Percentiles rank a stretch among this genome's conserved stretches.
phyloP scores from a whole-genome alignment of 2,329 filamentous ascomycete genomes.

The Fusarium sp. region DNA sequence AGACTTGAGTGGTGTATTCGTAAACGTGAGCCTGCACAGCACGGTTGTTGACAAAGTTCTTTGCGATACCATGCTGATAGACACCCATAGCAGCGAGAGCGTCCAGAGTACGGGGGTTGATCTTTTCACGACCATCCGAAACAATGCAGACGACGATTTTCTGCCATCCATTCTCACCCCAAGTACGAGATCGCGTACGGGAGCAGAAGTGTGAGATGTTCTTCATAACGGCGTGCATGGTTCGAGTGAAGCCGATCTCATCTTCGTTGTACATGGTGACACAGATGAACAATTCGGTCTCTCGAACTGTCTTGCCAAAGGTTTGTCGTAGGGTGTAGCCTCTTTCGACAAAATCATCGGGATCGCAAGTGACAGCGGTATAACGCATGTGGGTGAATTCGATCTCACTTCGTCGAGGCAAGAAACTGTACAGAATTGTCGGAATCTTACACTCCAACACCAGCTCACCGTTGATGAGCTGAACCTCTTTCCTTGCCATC shows the following conservation, averaged over 20 bases:
- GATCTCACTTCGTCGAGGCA: constrained; percentile 89
- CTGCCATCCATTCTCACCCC: constrained; percentile 98
- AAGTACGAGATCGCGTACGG: constrained; percentile 89
- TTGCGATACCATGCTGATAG: constrained; percentile 97
- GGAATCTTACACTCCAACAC: constrained; percentile 99
- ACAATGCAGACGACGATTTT: constrained; percentile 99
- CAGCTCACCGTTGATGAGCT: constrained; percentile 96
- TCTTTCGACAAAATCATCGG: constrained; percentile 87
- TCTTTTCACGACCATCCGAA: constrained; percentile 88
- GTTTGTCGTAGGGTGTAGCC: constrained; percentile 95
- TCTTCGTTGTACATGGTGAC: constrained; percentile 99
- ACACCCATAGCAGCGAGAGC: constrained; percentile 96
- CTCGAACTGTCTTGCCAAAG: constrained; percentile 82
- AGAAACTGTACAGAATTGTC: constrained; percentile 96
- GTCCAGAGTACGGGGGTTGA: constrained; percentile 92
- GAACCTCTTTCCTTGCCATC: constrained; percentile 92
- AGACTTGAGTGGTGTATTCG: constrained; percentile 98
- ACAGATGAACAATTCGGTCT: constrained; percentile 96
- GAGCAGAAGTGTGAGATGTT: constrained; percentile 98
- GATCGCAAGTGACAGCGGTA: constrained; percentile 97
- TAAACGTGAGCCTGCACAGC: constrained; percentile 97
- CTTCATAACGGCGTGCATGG: constrained; percentile 99
- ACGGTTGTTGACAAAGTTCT: constrained; percentile 96
- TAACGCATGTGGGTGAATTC: constrained; percentile 99
- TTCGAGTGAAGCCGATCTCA: constrained; percentile 94